Conservation (phyloP, 176 grass and related monocot genomes). For the Paspalum notatum region DNA sequence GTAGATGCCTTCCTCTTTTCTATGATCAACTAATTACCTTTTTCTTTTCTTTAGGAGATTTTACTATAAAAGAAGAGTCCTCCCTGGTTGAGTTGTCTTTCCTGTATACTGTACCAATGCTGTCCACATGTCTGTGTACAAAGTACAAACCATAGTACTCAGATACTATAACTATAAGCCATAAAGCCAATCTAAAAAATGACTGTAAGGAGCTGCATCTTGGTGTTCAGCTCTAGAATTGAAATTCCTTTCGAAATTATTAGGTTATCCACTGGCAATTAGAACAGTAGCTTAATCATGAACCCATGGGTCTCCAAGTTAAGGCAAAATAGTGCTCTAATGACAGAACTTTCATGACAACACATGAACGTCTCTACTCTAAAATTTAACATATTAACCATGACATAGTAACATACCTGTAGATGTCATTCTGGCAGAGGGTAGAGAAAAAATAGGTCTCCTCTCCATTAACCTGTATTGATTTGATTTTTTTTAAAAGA, state of each 20-base stretch:
- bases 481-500: constrained; percentile 27
- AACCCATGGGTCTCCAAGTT: constrained; percentile 12
- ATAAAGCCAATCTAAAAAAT: constrained; percentile 21
- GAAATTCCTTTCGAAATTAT: constrained; percentile 16
- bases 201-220: neutral
- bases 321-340: neutral
- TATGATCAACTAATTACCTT: constrained; percentile 61
- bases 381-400: constrained; percentile 31
- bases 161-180: constrained; percentile 17
- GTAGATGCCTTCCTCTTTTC: constrained; percentile 1
- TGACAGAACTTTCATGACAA: neutral
- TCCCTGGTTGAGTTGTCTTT: constrained; percentile 53
- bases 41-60: constrained; percentile 86
- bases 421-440: constrained; percentile 71
- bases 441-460: constrained; percentile 78
- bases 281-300: constrained; percentile 28
- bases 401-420: constrained; percentile 65
- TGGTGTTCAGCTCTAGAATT: constrained; percentile 24
- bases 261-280: neutral
- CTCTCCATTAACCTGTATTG: constrained; percentile 72
- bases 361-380: neutral
- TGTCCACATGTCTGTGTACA: constrained; percentile 67
- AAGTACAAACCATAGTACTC: constrained; percentile 39
- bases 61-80: constrained; percentile 60
- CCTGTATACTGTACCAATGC: constrained; percentile 70